Evolutionary conservation across 1,284 basidiomycete genomes (phyloP).

Genomic region (Irpex lacteus): DNA sequence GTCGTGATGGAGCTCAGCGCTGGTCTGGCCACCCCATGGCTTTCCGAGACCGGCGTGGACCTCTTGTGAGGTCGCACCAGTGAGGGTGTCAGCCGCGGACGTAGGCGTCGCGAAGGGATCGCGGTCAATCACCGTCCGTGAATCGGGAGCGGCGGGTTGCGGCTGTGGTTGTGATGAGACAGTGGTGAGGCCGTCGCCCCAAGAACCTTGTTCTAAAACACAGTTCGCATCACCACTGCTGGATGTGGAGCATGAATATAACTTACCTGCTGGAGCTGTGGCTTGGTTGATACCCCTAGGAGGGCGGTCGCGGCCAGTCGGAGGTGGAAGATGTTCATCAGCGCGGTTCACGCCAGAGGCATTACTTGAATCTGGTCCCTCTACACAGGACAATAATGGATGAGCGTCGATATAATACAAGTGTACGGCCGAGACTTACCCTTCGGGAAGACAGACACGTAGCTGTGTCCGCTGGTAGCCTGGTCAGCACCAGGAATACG

Average conservation of each 20-base stretch:
- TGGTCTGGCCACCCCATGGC: slow-evolving; percentile 31
- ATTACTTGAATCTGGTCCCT: slow-evolving; percentile 1
- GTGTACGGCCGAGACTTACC: slow-evolving; percentile 10
- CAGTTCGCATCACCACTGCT: not conserved
- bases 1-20: slow-evolving; percentile 32
- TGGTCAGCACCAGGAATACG: slow-evolving; percentile 28
- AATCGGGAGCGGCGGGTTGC: slow-evolving; percentile 25
- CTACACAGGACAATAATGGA: not conserved
- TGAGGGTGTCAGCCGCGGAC: slow-evolving; percentile 24
- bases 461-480: slow-evolving; percentile 27
- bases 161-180: slow-evolving; percentile 4
- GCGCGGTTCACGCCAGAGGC: slow-evolving; percentile 12
- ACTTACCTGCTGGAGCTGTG: slow-evolving; percentile 17
- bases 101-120: slow-evolving; percentile 24
- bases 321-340: slow-evolving; percentile 27
- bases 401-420: not conserved
- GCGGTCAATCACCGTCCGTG: slow-evolving; percentile 26
- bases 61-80: slow-evolving; percentile 32
- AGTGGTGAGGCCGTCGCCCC: slow-evolving; percentile 13
- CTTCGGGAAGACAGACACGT: slow-evolving; percentile 22
- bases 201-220: slow-evolving; percentile 13
- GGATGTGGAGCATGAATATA: not conserved
- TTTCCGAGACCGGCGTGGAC: slow-evolving; percentile 31
- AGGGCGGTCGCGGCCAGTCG: slow-evolving; percentile 26
- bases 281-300: slow-evolving; percentile 18